Evolutionary conservation across 306 rosid genomes (phyloP).

Genomic region (Luffa aegyptiaca): DNA sequence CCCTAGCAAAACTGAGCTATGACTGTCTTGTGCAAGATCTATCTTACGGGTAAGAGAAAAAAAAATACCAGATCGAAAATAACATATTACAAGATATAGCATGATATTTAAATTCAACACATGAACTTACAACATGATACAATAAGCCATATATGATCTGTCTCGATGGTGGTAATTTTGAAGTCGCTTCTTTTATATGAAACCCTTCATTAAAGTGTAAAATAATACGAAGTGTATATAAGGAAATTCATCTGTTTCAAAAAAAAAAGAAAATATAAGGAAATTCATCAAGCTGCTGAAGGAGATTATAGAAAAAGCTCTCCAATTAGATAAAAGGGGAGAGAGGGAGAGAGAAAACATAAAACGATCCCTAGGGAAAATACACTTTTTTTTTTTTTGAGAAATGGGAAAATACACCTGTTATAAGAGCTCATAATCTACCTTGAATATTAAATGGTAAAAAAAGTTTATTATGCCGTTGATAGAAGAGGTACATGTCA

Average conservation of each 20-base stretch:
- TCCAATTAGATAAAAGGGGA: neutral
- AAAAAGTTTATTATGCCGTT: neutral
- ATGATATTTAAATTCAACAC: neutral
- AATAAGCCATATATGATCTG: neutral
- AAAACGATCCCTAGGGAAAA: neutral
- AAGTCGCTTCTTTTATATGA: neutral
- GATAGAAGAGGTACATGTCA: neutral
- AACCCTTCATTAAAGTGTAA: neutral
- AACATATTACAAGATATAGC: neutral
- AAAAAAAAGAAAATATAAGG: neutral
- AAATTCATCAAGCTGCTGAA: neutral
- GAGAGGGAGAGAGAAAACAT: neutral
- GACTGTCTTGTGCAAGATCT: neutral
- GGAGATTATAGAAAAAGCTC: neutral
- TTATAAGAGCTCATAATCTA: neutral
- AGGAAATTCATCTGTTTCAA: neutral
- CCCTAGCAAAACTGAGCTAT: neutral
- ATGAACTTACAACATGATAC: neutral
- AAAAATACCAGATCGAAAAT: neutral
- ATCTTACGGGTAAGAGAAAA: neutral
- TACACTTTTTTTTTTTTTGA: neutral
- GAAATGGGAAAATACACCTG: neutral
- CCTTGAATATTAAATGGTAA: neutral
- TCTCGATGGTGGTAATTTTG: neutral
- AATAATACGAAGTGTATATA: neutral